These are phyloP conservation scores for Moricandia arvensis DNA, from an alignment of 345 rosid genomes.

Conservation along the genomic window DNA sequence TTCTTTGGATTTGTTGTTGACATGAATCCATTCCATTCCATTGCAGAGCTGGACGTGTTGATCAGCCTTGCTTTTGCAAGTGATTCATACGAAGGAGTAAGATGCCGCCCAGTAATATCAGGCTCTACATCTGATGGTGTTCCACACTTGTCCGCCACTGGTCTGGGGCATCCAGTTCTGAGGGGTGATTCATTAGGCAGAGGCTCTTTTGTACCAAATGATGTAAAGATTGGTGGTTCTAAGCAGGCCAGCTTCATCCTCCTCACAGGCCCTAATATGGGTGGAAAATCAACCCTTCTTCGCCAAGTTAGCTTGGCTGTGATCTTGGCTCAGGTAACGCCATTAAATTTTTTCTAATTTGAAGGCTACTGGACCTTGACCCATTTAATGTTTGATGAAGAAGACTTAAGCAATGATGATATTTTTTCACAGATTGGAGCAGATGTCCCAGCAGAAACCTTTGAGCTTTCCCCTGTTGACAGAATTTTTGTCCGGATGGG, in stretches of 20 bases:
- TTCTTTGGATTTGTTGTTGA: slow-evolving; percentile 23
- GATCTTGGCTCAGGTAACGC: slow-evolving; percentile 84
- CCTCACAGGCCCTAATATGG: slow-evolving; percentile 99
- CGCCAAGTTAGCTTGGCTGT: slow-evolving; percentile 96
- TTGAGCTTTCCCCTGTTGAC: slow-evolving; percentile 81
- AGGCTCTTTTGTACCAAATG: slow-evolving; percentile 89
- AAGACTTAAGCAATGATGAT: slow-evolving; percentile 1
- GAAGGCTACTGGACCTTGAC: slow-evolving; percentile 7
- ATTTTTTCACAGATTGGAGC: slow-evolving; percentile 70
- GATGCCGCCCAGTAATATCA: slow-evolving; percentile 65
- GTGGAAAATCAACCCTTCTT: slow-evolving; percentile 98
- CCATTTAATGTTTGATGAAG: neutral
- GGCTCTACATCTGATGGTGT: slow-evolving; percentile 47
- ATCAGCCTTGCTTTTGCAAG: slow-evolving; percentile 82
- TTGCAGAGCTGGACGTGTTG: slow-evolving; percentile 90
- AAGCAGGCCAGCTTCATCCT: slow-evolving; percentile 75
- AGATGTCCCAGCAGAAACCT: slow-evolving; percentile 88
- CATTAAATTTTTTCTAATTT: neutral
- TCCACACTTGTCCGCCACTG: slow-evolving; percentile 67
- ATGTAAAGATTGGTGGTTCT: slow-evolving; percentile 66
- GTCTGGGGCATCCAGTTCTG: slow-evolving; percentile 87
- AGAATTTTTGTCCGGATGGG: slow-evolving; percentile 95
- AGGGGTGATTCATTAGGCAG: slow-evolving; percentile 85
- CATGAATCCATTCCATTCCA: slow-evolving; percentile 13
- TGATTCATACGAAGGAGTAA: slow-evolving; percentile 82